Evolutionary conservation across 176 grass and related monocot species (phyloP).

Genomic region (Lolium perenne): DNA sequence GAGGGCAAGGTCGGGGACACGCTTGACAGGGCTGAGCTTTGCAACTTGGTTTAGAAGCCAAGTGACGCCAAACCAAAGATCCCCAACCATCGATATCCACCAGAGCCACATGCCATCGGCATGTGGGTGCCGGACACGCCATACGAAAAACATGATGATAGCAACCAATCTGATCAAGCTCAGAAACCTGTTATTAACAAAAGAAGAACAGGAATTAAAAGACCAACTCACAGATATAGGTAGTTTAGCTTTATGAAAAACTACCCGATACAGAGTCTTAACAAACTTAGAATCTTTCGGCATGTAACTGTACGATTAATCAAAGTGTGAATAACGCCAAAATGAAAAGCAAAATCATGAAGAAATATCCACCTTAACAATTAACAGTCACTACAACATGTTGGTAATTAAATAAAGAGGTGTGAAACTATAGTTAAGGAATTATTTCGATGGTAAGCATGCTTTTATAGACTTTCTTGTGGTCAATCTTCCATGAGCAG

Average conservation of each 20-base stretch:
- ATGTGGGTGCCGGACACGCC: conserved; percentile 49
- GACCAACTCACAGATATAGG: neutral
- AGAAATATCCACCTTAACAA: neutral
- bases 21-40: conserved; percentile 49
- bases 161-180: conserved; percentile 49
- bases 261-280: neutral
- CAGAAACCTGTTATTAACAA: conserved; percentile 42
- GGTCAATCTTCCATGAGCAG: neutral
- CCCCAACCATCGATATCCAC: conserved; percentile 56
- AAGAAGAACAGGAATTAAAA: conserved; percentile 14
- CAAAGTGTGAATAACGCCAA: neutral
- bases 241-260: conserved; percentile 6
- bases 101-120: conserved; percentile 59
- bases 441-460: neutral
- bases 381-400: neutral
- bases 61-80: conserved; percentile 56
- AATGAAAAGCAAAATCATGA: neutral
- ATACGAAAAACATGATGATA: conserved; percentile 55
- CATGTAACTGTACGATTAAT: neutral
- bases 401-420: neutral
- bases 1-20: conserved; percentile 40
- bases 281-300: neutral
- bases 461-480: neutral
- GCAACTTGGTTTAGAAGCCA: conserved; percentile 55
- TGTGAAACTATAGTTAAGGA: neutral